Evolutionary conservation across 345 rosid species (phyloP).

Genomic region (Populus euphratica): DNA sequence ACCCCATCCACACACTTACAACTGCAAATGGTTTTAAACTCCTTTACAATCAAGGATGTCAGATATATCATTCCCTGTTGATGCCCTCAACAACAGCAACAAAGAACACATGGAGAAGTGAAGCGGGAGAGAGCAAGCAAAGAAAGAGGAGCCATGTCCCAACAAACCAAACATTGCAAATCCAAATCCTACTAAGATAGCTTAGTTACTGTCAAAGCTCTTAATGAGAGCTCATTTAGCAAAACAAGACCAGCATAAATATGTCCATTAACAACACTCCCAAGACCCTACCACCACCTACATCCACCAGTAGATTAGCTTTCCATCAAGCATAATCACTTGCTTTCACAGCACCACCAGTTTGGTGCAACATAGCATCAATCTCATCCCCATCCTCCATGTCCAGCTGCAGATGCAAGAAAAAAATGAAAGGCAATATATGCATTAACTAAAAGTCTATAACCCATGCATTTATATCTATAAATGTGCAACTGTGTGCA

Average conservation of each 20-base stretch:
- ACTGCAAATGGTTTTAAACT: neutral
- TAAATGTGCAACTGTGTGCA: neutral
- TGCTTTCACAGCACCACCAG: constrained; percentile 45
- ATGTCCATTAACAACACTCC: neutral
- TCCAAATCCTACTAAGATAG: neutral
- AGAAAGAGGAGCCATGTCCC: neutral
- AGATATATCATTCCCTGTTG: neutral
- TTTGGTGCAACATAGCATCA: constrained; percentile 86
- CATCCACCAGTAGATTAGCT: neutral
- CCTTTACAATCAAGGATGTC: neutral
- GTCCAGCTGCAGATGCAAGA: constrained; percentile 46
- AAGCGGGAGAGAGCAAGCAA: neutral
- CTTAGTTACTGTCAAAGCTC: neutral
- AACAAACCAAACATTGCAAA: neutral
- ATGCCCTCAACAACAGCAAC: neutral
- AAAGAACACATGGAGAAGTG: neutral
- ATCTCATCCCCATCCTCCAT: constrained; percentile 96
- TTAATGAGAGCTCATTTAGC: neutral
- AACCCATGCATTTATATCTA: neutral
- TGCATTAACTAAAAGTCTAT: neutral
- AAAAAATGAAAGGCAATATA: neutral
- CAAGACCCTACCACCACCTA: neutral
- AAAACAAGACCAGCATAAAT: neutral
- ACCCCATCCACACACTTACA: too few relatives aligned
- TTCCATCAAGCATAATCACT: too few relatives aligned